phyloP scores from a whole-genome alignment of 768 basidiomycete genomes.

The Lactarius sanguifluus region DNA sequence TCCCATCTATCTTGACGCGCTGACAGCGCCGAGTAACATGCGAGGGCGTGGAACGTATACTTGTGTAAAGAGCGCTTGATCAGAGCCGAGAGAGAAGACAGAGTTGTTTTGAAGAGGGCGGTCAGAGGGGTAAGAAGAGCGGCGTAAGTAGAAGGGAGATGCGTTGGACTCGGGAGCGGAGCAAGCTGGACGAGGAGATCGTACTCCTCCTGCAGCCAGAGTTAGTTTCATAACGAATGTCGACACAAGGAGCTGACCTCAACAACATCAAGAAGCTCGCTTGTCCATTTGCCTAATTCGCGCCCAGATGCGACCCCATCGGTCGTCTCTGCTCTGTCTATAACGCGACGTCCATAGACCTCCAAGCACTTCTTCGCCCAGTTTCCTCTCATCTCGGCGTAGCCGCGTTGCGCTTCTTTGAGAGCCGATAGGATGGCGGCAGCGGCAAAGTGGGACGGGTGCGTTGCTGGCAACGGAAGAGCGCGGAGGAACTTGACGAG shows the following conservation, averaged over 20 bases:
- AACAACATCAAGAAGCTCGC: slow-evolving; percentile 59
- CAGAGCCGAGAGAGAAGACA: slow-evolving; percentile 59
- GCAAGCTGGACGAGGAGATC: slow-evolving; percentile 60
- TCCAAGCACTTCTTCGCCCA: slow-evolving; percentile 80
- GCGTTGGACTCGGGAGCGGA: slow-evolving; percentile 51
- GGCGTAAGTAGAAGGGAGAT: slow-evolving; percentile 58
- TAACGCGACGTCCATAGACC: slow-evolving; percentile 61
- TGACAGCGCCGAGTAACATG: slow-evolving; percentile 61
- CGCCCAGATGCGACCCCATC: slow-evolving; percentile 64
- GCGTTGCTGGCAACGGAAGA: slow-evolving; percentile 73
- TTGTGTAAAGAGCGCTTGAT: slow-evolving; percentile 78
- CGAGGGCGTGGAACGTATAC: slow-evolving; percentile 77
- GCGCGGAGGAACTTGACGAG: slow-evolving; percentile 69
- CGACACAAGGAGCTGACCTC: slow-evolving; percentile 47
- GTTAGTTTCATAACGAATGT: not conserved
- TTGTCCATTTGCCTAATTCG: slow-evolving; percentile 74
- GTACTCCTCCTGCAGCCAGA: slow-evolving; percentile 58
- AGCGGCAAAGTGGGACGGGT: slow-evolving; percentile 80
- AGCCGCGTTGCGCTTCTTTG: slow-evolving; percentile 76
- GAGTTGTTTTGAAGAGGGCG: slow-evolving; percentile 60
- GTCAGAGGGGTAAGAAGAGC: slow-evolving; percentile 65
- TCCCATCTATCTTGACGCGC: slow-evolving; percentile 66
- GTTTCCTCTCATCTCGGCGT: slow-evolving; percentile 81
- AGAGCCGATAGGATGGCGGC: slow-evolving; percentile 61
- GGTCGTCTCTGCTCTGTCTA: slow-evolving; percentile 68